Evolutionary conservation across 148 eudicot species (phyloP), one percentile per base, ranked within the genome.

Genomic region (Vaccinium myrtillus): DNA sequence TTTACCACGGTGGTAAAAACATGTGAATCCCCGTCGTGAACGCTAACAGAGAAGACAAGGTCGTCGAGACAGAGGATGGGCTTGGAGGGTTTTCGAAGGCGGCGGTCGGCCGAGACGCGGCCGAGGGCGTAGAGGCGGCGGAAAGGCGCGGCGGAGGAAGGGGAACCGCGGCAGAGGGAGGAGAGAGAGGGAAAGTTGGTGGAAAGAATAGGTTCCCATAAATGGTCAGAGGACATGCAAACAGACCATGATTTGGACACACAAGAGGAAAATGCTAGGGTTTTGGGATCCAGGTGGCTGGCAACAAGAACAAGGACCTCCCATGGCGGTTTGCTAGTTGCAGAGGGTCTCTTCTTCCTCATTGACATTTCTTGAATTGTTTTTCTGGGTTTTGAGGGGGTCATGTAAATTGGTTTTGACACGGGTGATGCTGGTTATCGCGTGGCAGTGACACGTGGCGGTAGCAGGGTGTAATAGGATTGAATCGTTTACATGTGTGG

Each of bases 171-270:
- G 48, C 15, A 48, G 83, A 91, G 91, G 82, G 85, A 65, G 70
- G 90, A 81, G 54, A 95, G 88, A 16, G 95, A 90, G 2, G 95
- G 94, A 84, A 91, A 95, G 78, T 69, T 82, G 87, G 92, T 6
- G 78, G 89, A 10, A 84, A 92, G 90, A 23, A 90, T 81, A 39
- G 92, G 93, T 30, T 77, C 74, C 98, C 98, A 95, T 5, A 95
- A 86, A 85, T 89, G 88, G 83, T 95, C 94, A 2, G 93, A 80
- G 67, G 96, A 92, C 90, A 93, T 85, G 69, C 87, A 86, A 12
- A 65, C 9, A 39, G 46, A 86, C 96, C 98, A 93, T 15, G 91
- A 54, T 80, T 91, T 92, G 83, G 90, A 92, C 2, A 91, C 96
- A 54, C 94, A 91, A 1, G 90, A 83, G 46, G 96, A 89, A 3